phyloP scores from a whole-genome alignment of 2,329 filamentous ascomycete species.

The Neurospora sp. region DNA sequence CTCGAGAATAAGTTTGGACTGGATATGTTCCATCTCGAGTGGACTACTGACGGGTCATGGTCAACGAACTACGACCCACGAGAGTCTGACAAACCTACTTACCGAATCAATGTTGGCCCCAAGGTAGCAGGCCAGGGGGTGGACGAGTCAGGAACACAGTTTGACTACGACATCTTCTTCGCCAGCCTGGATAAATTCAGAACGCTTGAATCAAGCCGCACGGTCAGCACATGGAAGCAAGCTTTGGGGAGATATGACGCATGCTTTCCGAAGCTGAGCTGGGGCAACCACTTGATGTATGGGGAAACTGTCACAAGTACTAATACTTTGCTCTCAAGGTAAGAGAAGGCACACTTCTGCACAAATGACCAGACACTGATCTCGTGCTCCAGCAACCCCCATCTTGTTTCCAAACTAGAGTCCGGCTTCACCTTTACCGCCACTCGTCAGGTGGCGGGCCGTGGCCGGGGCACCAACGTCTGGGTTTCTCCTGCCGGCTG shows the following conservation, averaged over 20 bases:
- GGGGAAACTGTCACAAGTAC: constrained; percentile 91
- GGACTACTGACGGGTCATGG: background rate
- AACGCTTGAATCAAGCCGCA: constrained; percentile 1
- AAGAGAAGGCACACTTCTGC: constrained; percentile 12
- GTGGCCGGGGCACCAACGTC: constrained; percentile 83
- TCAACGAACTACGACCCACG: background rate
- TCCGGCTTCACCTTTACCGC: constrained; percentile 82
- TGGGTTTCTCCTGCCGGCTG: constrained; percentile 87
- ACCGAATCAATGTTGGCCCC: background rate
- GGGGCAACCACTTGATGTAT: constrained; percentile 73
- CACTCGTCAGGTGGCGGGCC: constrained; percentile 76
- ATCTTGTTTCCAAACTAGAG: constrained; percentile 64
- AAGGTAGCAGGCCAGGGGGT: background rate
- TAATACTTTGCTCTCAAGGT: constrained; percentile 88
- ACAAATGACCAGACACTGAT: constrained; percentile 2
- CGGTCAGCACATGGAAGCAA: background rate
- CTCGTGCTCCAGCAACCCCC: constrained; percentile 52
- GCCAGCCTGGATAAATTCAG: constrained; percentile 60
- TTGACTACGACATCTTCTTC: constrained; percentile 76
- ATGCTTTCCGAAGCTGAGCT: constrained; percentile 45
- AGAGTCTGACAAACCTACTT: background rate
- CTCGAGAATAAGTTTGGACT: constrained; percentile 62
- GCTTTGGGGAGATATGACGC: constrained; percentile 19
- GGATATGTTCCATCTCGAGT: constrained; percentile 63
- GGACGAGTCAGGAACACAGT: constrained; percentile 26